These are phyloP conservation scores for Theobroma grandiflorum DNA, from an alignment of 441 rosid species.

Conservation along the genomic window DNA sequence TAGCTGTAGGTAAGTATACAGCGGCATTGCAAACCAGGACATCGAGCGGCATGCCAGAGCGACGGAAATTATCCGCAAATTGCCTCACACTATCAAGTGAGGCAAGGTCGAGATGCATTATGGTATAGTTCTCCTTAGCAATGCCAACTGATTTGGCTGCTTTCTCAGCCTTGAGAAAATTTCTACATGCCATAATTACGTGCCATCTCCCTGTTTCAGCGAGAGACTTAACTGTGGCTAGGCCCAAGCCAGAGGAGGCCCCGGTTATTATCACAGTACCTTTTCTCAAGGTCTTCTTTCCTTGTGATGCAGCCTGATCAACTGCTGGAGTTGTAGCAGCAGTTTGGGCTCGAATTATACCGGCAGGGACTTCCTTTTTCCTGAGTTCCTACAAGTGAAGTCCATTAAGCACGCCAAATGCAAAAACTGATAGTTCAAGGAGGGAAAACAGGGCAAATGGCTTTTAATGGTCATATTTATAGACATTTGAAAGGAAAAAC, in stretches of 20 bases:
- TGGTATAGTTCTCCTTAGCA: slow-evolving; percentile 67
- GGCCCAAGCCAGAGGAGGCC: slow-evolving; percentile 87
- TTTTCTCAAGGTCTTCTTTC: slow-evolving; percentile 75
- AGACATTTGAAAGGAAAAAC: too few species aligned
- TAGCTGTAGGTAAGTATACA: slow-evolving; percentile 82
- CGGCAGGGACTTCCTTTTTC: slow-evolving; percentile 37
- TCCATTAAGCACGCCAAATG: neutral
- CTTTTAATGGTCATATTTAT: too few species aligned
- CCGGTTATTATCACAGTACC: slow-evolving; percentile 80
- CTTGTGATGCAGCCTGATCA: slow-evolving; percentile 51
- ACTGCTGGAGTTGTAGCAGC: slow-evolving; percentile 61
- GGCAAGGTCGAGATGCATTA: slow-evolving; percentile 89
- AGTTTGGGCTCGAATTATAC: slow-evolving; percentile 60
- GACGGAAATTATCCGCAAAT: slow-evolving; percentile 64
- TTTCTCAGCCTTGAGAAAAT: slow-evolving; percentile 83
- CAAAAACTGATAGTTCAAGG: neutral
- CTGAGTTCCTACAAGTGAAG: slow-evolving; percentile 43
- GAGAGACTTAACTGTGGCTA: slow-evolving; percentile 79
- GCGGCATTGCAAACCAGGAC: slow-evolving; percentile 91
- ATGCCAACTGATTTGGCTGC: slow-evolving; percentile 80
- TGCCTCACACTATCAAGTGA: slow-evolving; percentile 86
- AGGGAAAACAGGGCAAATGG: too few species aligned
- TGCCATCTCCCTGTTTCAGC: slow-evolving; percentile 88
- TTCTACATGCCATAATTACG: slow-evolving; percentile 86
- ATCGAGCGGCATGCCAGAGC: slow-evolving; percentile 64